A percentile compares a stretch with the other conserved stretches of the same genome.
phyloP scores from a whole-genome alignment of 2,329 filamentous ascomycete genomes.

The Alternaria conjuncta region DNA sequence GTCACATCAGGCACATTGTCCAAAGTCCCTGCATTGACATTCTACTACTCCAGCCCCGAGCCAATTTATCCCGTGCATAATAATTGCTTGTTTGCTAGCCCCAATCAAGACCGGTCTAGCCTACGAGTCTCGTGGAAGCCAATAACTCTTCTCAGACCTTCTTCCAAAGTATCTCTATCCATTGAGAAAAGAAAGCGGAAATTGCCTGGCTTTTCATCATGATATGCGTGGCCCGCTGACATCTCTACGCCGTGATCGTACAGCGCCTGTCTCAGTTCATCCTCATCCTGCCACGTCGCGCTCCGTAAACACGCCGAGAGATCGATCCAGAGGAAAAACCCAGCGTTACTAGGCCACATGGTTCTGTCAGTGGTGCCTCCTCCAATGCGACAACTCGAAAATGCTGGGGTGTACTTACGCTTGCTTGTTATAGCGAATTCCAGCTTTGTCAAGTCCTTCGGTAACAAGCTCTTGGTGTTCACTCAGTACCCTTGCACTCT shows the following conservation, averaged over 20 bases:
- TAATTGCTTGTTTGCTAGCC: background rate
- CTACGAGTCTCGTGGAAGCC: background rate
- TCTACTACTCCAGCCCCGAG: background rate
- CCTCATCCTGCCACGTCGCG: conserved; percentile 14
- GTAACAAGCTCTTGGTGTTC: conserved; percentile 1
- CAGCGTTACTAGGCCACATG: conserved; percentile 55
- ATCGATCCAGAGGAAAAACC: conserved; percentile 64
- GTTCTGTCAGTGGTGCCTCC: background rate
- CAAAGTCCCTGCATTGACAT: background rate
- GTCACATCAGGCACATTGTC: background rate
- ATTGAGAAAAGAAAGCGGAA: conserved; percentile 53
- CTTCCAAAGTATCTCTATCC: conserved; percentile 42
- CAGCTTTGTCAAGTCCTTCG: background rate
- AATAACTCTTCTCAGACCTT: conserved; percentile 39
- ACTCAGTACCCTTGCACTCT: background rate
- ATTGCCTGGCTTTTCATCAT: conserved; percentile 48
- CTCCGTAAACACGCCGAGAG: conserved; percentile 38
- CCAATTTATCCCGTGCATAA: background rate
- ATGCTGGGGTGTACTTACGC: background rate
- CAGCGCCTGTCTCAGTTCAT: conserved; percentile 34
- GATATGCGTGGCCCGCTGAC: conserved; percentile 40
- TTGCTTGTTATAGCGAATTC: background rate
- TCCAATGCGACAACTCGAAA: background rate
- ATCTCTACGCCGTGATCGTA: conserved; percentile 24
- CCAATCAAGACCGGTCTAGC: background rate